Base-by-base conservation (phyloP, 352 stramenopile genomes). In the Pythium apleroticum region DNA sequence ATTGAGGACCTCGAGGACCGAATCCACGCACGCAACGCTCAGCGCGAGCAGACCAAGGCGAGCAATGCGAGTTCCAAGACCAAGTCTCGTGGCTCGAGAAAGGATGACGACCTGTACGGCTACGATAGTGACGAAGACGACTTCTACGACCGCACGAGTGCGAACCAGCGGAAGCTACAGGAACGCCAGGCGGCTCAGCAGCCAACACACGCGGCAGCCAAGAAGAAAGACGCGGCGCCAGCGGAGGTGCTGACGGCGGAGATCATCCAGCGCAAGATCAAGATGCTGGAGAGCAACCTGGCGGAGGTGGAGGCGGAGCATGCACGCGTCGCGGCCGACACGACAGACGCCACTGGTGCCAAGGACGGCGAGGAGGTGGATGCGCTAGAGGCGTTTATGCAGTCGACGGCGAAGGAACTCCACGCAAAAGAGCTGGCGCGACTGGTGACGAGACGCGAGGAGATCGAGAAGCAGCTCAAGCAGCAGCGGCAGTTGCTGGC, bases 71-170 rank as follows among this genome's bases (percentile, higher is more conserved):
- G 33, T 39, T 39, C 33, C 33, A 39, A 39, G 33, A 39, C 33
- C 33, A 39, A 39, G 11, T 39, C 24, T 28, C 55, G 30, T 27
- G 15, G 11, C 19, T 20, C 10, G 59, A 52, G 27, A 80, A 69
- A 19, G 52, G 55, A 73, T 19, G 74, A 81, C 15, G 65, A 69
- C 27, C 20, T 77, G 55, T 84, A 89, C 30, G 75, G 53, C 24
- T 84, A 90, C 58, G 78, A 71, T 50, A 90, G 80, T 55, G 82
- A 93, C 59, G 82, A 93, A 60, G 84, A 93, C 52, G 81, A 93
- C 28, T 91, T 91, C 41, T 93, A 91, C 57, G 82, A 93, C 65
- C 80, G 82, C 43, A 93, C 82, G 1, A 79, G 74, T 46, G 71
- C 81, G 3, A 89, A 88, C 52, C 68, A 88, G 39, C 63, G 74